Base-by-base conservation (phyloP, 345 rosid genomes). In the Geranium brycei region DNA sequence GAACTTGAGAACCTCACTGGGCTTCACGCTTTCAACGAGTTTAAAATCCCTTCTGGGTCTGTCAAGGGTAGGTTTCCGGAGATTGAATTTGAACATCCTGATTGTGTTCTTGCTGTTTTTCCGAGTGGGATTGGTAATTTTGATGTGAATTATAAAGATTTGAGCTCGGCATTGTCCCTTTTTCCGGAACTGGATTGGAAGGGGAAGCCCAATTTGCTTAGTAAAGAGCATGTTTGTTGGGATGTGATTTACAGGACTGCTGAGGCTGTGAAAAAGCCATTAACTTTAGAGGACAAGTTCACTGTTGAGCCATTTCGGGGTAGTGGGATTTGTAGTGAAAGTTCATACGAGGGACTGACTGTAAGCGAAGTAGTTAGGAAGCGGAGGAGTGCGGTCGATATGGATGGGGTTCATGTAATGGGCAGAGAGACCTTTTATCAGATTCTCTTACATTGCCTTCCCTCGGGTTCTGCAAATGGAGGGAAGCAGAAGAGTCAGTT, bases 331-430 rank as follows among this genome's bases (percentile, higher is more conserved):
- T 77, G 69, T 67, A 74, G 76, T 61, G 85, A 68, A 55, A 68
- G 68, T 60, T 83, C 78, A 0, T 88, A 91, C 64, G 82, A 81
- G 41, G 74, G 75, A 59, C 71, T 83, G 41, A 73, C 82, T 0
- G 65, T 62, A 15, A 79, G 86, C 59, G 78, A 88, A 73, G 78
- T 86, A 61, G 84, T 86, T 4, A 86, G 95, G 87, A 86, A 77
- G 79, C 78, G 97, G 19, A 84, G 97, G 76, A 91, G 97, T n/a
- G 97, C 97, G 0, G 91, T 84, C 67, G 89, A 91, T 62, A 86
- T 91, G 97, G 97, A 91, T 72, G 82, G 80, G 68, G 79, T 82
- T 58, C 83, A 87, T 30, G 65, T 51, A 63, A 88, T 91, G 32
- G 81, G 86, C 61, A 80, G 80, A 51, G 82, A 81, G 0, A 64